Conservation (phyloP, 2,329 filamentous ascomycete species). For the Sporothrix protearum region DNA sequence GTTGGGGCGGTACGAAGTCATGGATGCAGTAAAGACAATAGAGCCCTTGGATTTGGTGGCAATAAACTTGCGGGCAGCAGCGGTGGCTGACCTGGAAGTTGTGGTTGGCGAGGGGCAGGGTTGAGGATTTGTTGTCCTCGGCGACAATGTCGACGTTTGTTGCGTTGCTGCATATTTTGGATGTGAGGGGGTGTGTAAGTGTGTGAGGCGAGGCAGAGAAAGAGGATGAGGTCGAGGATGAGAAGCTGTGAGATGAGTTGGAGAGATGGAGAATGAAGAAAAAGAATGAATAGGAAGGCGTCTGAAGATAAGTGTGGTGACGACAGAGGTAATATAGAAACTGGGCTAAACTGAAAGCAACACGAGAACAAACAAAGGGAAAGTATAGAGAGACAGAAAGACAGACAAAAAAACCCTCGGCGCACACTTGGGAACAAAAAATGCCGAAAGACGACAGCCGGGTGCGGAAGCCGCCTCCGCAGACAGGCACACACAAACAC, state of each 20-base stretch:
- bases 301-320: not conserved
- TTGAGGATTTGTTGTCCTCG: conserved; percentile 29
- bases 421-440: not conserved
- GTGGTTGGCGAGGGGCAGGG: conserved; percentile 36
- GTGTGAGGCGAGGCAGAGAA: not conserved
- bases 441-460: not conserved
- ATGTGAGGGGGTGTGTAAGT: not conserved
- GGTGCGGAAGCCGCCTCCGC: not conserved
- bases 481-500: not conserved
- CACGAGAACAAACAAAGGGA: not conserved
- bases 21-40: conserved; percentile 46
- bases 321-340: conserved; percentile 1
- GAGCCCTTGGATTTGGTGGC: conserved; percentile 37
- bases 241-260: not conserved
- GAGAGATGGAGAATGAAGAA: not conserved
- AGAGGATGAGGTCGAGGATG: not conserved
- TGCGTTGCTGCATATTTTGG: conserved; percentile 7
- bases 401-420: not conserved
- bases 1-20: conserved; percentile 49
- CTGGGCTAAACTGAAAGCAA: not conserved
- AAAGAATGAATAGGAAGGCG: not conserved
- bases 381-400: not conserved
- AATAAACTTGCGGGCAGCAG: conserved; percentile 44
- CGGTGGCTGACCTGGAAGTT: conserved; percentile 39
- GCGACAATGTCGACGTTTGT: conserved; percentile 3